These are phyloP conservation scores for Kodamaea lidongshanica DNA, from an alignment of 805 yeast genomes.

Conservation along the genomic window DNA sequence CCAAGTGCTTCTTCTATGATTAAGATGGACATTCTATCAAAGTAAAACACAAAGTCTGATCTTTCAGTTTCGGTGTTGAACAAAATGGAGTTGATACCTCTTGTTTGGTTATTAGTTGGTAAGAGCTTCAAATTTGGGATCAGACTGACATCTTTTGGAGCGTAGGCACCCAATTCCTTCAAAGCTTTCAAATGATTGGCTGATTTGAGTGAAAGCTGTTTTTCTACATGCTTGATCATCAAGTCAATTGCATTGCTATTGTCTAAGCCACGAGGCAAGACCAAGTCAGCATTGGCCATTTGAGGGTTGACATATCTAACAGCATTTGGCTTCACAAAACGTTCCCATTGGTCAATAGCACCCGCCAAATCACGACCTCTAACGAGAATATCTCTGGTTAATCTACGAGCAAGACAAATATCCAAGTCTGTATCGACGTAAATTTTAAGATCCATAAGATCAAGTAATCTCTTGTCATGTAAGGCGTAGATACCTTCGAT, in stretches of 20 bases:
- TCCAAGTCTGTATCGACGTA: slow-evolving; percentile 94
- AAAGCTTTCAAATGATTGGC: slow-evolving; percentile 60
- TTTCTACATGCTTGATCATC: slow-evolving; percentile 71
- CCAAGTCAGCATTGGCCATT: slow-evolving; percentile 72
- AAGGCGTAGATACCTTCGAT: slow-evolving; percentile 88
- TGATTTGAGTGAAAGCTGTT: slow-evolving; percentile 63
- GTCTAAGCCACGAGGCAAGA: slow-evolving; percentile 88
- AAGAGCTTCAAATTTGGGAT: slow-evolving; percentile 29
- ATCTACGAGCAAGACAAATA: slow-evolving; percentile 81
- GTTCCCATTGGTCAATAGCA: slow-evolving; percentile 82
- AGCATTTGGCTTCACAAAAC: slow-evolving; percentile 88
- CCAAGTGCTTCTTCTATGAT: slow-evolving; percentile 67
- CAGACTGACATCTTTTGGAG: slow-evolving; percentile 3
- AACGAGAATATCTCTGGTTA: slow-evolving; percentile 78
- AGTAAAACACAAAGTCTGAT: slow-evolving; percentile 80
- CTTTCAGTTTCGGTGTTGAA: slow-evolving; percentile 49
- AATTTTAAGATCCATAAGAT: slow-evolving; percentile 76
- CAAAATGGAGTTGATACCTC: slow-evolving; percentile 66
- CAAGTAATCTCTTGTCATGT: slow-evolving; percentile 60
- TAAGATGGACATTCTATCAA: slow-evolving; percentile 72
- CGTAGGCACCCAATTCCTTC: slow-evolving; percentile 42
- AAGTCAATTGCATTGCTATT: slow-evolving; percentile 73
- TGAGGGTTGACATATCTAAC: slow-evolving; percentile 70
- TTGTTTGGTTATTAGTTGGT: slow-evolving; percentile 57
- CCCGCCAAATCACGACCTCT: slow-evolving; percentile 83